Base-by-base conservation (phyloP, 257 asterid species). In the Scutellaria galericulata region DNA sequence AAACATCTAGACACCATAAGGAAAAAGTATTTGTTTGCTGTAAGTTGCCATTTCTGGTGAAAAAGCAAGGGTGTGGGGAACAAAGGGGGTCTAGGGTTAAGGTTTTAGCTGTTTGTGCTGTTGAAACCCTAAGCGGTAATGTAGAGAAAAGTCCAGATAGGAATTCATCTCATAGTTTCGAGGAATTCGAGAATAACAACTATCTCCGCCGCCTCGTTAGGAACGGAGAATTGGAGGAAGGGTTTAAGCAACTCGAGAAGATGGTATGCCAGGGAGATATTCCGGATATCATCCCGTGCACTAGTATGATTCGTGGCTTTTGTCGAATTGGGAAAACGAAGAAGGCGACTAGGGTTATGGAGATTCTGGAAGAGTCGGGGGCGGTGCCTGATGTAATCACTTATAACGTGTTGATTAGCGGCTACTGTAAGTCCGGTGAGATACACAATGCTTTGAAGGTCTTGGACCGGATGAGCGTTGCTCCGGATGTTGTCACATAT, bases 101-200 rank as follows among this genome's bases (percentile, higher is more conserved):
- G 12, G 64, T 57, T 57, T 57, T 31, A 27, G 64, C 64, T 57
- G 48, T 44, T 10, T 44, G 48, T 44, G 48, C 48, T 44, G 44
- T 57, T 27, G 44, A 57, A 57, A 57, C 64, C 10, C 13, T 57
- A 3, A 11, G 35, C 10, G 18, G 41, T 56, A 56, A 56, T 57
- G 35, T 57, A 11, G 64, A 57, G 18, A 57, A 57, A 57, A 37
- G 64, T 14, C 64, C 64, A 12, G 9, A 57, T 57, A 31, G 44
- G 44, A 27, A 57, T 57, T 57, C 64, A 13, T 57, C 64, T 31
- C 64, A 57, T 57, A 57, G 64, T 57, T 57, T 57, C 35, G 64
- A 57, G 44, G 64, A 57, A 57, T 57, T 57, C 22, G 64, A 57
- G 45, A 57, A 57, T 7, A 57, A 57, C 3, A 57, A 13, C 64